Evolutionary conservation across 495 filamentous ascomycete species (phyloP).

Genomic region (Barbatosphaeria neglecta): DNA sequence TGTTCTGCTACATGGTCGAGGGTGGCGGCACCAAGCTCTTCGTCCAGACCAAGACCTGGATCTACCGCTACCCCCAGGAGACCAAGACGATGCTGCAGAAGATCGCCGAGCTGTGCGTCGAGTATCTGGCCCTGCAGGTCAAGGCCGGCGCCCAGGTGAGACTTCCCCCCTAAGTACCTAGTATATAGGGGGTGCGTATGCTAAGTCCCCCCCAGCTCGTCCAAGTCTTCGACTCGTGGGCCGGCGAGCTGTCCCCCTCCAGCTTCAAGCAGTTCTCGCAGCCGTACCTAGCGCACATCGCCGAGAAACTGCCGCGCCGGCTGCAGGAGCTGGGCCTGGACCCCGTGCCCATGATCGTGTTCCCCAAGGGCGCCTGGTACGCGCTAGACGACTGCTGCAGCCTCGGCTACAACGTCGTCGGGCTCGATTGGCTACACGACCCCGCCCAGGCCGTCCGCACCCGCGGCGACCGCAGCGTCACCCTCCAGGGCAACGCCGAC

Average conservation of each 20-base stretch:
- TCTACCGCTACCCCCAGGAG: constrained; percentile 77
- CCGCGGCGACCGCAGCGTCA: constrained; percentile 57
- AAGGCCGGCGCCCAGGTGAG: constrained; percentile 72
- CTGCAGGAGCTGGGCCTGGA: constrained; percentile 63
- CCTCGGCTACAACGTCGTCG: constrained; percentile 84
- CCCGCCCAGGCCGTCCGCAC: constrained; percentile 70
- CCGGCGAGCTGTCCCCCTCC: constrained; percentile 76
- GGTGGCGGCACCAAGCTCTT: constrained; percentile 92
- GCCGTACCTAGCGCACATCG: constrained; percentile 78
- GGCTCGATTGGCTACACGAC: constrained; percentile 90
- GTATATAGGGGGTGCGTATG: not conserved
- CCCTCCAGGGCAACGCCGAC: constrained; percentile 90
- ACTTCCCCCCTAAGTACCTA: not conserved
- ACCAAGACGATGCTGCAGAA: constrained; percentile 73
- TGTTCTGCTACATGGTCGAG: constrained; percentile 98
- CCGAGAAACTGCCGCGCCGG: constrained; percentile 57
- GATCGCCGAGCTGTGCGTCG: constrained; percentile 84
- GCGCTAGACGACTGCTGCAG: constrained; percentile 78
- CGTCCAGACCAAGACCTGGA: constrained; percentile 84
- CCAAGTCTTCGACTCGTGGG: constrained; percentile 99
- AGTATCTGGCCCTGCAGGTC: constrained; percentile 87
- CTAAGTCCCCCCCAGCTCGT: constrained; percentile 45
- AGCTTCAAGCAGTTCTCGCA: constrained; percentile 74
- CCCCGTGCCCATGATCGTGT: constrained; percentile 92
- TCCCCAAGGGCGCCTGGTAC: constrained; percentile 99